These are phyloP conservation scores for Microsporum ferrugineum DNA, from an alignment of 2,329 filamentous ascomycete species.

Conservation along the genomic window DNA sequence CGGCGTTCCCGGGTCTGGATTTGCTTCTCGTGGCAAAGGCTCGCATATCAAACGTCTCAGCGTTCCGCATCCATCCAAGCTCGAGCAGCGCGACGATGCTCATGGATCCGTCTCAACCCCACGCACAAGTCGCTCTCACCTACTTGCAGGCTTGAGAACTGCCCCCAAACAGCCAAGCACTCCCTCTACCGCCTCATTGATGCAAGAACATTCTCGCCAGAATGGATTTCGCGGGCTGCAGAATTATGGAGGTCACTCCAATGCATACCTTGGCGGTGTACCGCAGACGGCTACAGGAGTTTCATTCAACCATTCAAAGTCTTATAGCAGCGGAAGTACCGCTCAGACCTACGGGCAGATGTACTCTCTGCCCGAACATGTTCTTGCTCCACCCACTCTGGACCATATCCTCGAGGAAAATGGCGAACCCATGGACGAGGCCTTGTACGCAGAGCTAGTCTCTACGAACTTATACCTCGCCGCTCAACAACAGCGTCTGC, in stretches of 20 bases:
- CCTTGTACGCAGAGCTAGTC: constrained; percentile 75
- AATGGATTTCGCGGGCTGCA: constrained; percentile 37
- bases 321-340: constrained; percentile 9
- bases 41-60: constrained; percentile 80
- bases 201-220: constrained; percentile 42
- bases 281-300: constrained; percentile 50
- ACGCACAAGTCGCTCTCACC: constrained; percentile 85
- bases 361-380: constrained; percentile 48
- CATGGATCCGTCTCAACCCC: constrained; percentile 61
- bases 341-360: constrained; percentile 43
- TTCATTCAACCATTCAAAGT: constrained; percentile 37
- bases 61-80: constrained; percentile 59
- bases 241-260: constrained; percentile 23
- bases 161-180: constrained; percentile 78
- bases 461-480: constrained; percentile 86
- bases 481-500: constrained; percentile 86
- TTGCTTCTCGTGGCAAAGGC: constrained; percentile 75
- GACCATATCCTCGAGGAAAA: constrained; percentile 56
- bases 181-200: constrained; percentile 52
- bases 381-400: constrained; percentile 51
- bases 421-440: constrained; percentile 70
- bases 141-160: constrained; percentile 85
- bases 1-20: constrained; percentile 64
- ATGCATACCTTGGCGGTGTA: constrained; percentile 23
- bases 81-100: constrained; percentile 52